Evolutionary conservation across 1,284 basidiomycete genomes (phyloP), one percentile per base, ranked within the genome.

Genomic region (Apiotrichum laibachii): DNA sequence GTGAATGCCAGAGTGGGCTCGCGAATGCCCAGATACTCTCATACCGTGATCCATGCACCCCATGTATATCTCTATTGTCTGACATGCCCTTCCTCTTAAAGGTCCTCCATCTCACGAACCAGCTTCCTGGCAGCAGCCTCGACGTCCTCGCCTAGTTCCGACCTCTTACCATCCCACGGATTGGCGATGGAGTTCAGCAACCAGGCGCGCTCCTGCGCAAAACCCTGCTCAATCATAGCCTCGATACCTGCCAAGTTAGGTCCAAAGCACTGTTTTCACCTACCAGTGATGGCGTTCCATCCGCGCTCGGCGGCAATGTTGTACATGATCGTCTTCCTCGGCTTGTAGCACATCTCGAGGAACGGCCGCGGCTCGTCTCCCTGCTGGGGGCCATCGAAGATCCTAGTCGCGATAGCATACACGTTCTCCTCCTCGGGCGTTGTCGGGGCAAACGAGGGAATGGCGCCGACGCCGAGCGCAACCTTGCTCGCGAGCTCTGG

Each of bases 291-390:
- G 4, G 61, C 53, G 2, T 53, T 42, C 75, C 75, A 77, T 8
- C 67, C 59, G 5, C 64, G 44, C 1, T 59, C 57, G 0, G 57
- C 50, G 0, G 73, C 75, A 12, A 66, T 61, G n/a, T 54, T 54
- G 39, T 72, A 62, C 31, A 77, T 42, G 0, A 70, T 68, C 18
- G 75, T 77, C 47, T 66, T 61, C n/a, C 75, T 69, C 1, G 75
- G 74, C 55, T 76, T 75, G 67, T 77, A 77, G 44, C 68, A 70
- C 75, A 77, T 77, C 42, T 77, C 75, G 35, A 77, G 66, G 61
- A 76, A 77, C 11, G 68, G 61, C 5, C 73, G 58, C 3, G 57
- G 51, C 1, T 49, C 19, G 22, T 26, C 22, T 15, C 12, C 22
- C 5, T 3, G n/a, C 13, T 31, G n/a, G 45, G 16, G 22, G 8